Base-by-base conservation (phyloP, 768 basidiomycete species). In the Lactarius quietus region DNA sequence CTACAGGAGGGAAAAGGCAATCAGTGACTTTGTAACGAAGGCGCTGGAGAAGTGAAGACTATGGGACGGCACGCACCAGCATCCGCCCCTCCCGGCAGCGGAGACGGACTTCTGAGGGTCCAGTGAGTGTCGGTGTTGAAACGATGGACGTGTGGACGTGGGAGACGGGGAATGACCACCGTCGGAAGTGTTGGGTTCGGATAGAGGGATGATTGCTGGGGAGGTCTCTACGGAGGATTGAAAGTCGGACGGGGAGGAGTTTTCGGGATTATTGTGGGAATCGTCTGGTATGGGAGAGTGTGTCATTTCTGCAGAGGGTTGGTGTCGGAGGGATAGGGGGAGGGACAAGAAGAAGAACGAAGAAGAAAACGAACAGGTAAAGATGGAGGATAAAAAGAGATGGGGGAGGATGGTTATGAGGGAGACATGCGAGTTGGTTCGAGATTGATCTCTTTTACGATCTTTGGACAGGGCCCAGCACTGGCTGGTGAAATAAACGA, bases 1-100 rank as follows among this genome's bases (percentile, higher is more conserved):
- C 91, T 93, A 68, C 29, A 38, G 36, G 41, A 39, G 55, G 35
- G 23, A 39, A 56, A 48, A 33, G 18, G n/a, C 2, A 8, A 55
- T 33, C 33, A 39, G 51, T n/a, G 17, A 48, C 14, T 52, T 33
- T 29, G 29, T 39, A 14, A 64, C 17, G 48, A 51, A 38, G 45
- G 55, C 59, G 59, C 54, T 18, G 28, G 12, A 8, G 45, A 57
- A 10, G 56, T 20, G 48, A 45, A 48, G 43, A 45, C 43, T 23
- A 57, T 9, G 45, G 23, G 15, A 35, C 53, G 55, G 23, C 12
- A 62, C 69, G 53, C 31, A 69, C 69, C 69, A 69, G 63, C 69
- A 69, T 2, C 69, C 69, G 20, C 69, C 69, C 39, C 66, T 64
- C 26, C 69, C 60, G 3, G 69, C 67, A 23, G 63, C 39, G 57